Evolutionary conservation across 306 rosid genomes (phyloP), one percentile per base, ranked within the genome.

Genomic region (Lathyrus sativus): DNA sequence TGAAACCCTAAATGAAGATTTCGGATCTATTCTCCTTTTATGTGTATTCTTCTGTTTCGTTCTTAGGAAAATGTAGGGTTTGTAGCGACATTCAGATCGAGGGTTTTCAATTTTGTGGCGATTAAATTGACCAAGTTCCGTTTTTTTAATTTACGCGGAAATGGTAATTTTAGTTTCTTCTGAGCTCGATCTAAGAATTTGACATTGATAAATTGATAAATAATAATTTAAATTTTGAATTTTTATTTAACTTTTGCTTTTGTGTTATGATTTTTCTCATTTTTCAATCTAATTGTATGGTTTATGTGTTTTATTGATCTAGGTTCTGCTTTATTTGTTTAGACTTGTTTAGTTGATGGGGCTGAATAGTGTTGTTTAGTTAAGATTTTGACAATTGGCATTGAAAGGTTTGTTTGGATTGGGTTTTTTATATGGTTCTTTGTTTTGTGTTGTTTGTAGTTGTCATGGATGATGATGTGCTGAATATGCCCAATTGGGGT

Each of bases 401-500:
- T 24, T 66, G 70, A 65, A 7, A 3, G 48, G 64, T 41, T 18
- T 57, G 26, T 33, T 57, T 66, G 68, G 64, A 60, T 70, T 73
- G 70, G 60, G 65, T 45, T 31, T 31, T 71, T 71, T 38, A 18
- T 77, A 9, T 18, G 49, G 45, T 68, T 38, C 64, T 72, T 67
- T 76, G 45, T 81, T 61, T 53, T 29, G 12, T 75, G 66, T 65
- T 80, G 72, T 46, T 0, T 81, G 77, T 83, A 90, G 98, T 81
- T 86, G 60, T 50, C 50, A 92, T 92, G 98, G 98, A 92, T 65
- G 96, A 88, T 73, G 96, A 92, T 82, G 85, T 88, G 7, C 66
- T 92, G 84, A 92, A 90, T 81, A 92, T 92, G 89, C 85, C 93
- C 71, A 89, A 90, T 74, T 92, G 98, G 98, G 96, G 96, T 55